Base-by-base conservation (phyloP, 306 rosid species). In the Casuarina cunninghamiana region DNA sequence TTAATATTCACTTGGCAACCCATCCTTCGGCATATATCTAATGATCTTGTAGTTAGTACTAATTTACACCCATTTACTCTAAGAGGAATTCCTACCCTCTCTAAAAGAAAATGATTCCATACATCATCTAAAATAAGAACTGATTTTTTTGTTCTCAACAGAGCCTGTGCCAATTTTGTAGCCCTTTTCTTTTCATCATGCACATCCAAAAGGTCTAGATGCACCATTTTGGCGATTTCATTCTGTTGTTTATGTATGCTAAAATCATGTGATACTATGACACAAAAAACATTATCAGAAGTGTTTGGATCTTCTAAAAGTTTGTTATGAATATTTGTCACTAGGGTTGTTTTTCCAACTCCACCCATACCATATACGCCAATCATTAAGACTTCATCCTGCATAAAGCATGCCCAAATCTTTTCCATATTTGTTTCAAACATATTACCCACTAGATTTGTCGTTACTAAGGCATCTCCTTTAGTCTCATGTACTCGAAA, bases 101-200 rank as follows among this genome's bases (percentile, higher is more conserved):
- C 5, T 2, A 78, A 8, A 46, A 53, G 50, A 41, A 87, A 67
- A 42, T 76, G 51, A 0, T 73, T 17, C 87, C 84, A 87, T 45
- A 80, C 62, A 26, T 85, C 80, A 76, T 85, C 89, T 11, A 87
- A 73, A 75, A 87, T 42, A 9, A 85, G 39, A 0, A 80, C 3
- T 4, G 35, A 3, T 2, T 76, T 69, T 4, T 21, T 37, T 38
- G 0, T 75, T 41, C 0, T 44, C 5, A 44, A 7, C 43, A 87
- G 51, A 0, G 44, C 74, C 74, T 57, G 32, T 26, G 63, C 71
- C 32, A 83, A 57, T 6, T 63, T 78, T 21, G 80, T 62, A 3
- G 83, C 85, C 68, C 83, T 80, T 63, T 68, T 80, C 57, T 26
- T 76, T 17, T 57, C 75, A 15, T 76, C 80, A 13, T 13, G 11